Evolutionary conservation across 108 stramenopile genomes (phyloP), one percentile per base, ranked within the genome.

Genomic region (Cyclostephanos invisitatus): DNA sequence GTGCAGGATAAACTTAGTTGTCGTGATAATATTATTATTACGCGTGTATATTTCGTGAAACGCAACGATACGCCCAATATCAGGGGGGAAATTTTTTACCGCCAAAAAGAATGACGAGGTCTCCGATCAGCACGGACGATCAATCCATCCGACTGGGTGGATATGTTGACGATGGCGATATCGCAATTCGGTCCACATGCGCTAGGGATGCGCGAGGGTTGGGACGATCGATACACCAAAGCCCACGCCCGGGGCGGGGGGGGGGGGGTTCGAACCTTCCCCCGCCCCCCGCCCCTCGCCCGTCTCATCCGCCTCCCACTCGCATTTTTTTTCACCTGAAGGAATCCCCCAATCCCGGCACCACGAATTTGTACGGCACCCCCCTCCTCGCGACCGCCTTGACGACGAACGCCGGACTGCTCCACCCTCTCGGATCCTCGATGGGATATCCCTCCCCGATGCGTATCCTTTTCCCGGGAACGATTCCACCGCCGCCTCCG

Each of bases 341-440:
- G 2, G 60, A 21, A 18, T 61, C 60, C 11, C 17, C 60, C n/a
- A 61, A 20, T 20, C 70, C 87, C 29, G 89, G 89, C 6, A 92
- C 86, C 11, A 84, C 81, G 58, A 92, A 92, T 61, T 90, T 90
- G 88, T 89, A 92, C 11, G 91, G 91, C 0, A 92, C 89, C 12
- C 79, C 82, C 17, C 72, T 77, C 62, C 89, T 89, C 61, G 87
- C 78, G 28, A 90, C 85, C 15, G 86, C 75, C 38, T 85, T 85
- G 10, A 92, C 67, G 17, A 82, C 86, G 76, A 90, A 92, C 18
- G 86, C 79, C 46, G 91, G 91, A 62, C 80, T 82, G 36, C 75
- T 78, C 79, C 83, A 92, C 42, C 91, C 88, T 37, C 85, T 85
- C 5, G 79, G 86, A 64, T 90, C 82, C 67, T 92, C 89, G 20